Conservation (phyloP, 768 basidiomycete species). For the Pilatotrama ljubarskyi region DNA sequence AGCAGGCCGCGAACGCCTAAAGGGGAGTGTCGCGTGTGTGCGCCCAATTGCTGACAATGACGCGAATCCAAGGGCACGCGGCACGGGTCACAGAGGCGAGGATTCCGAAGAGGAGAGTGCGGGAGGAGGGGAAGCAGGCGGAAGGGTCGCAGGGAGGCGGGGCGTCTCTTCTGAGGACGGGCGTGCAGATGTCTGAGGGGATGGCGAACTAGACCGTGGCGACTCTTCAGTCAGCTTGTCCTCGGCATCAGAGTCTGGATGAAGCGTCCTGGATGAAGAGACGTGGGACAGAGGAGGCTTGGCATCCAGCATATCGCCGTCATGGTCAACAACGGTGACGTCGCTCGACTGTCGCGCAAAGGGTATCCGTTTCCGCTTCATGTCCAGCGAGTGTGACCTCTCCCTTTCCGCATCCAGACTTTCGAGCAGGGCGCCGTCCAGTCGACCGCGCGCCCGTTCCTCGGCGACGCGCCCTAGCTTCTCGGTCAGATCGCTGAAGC, state of each 20-base stretch:
- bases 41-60: background rate
- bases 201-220: background rate
- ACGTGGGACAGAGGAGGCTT: background rate
- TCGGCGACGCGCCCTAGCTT: background rate
- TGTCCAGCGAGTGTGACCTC: conserved; percentile 6
- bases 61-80: background rate
- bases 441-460: background rate
- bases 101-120: background rate
- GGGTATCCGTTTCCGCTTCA: background rate
- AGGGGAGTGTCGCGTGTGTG: conserved; percentile 12
- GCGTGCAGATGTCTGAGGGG: background rate
- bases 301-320: background rate
- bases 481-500: background rate
- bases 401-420: background rate
- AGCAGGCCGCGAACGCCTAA: conserved; percentile 1
- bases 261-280: background rate
- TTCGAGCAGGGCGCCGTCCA: background rate
- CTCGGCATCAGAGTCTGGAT: background rate
- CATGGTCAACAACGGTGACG: background rate
- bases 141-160: background rate
- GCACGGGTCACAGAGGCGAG: background rate
- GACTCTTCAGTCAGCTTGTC: background rate
- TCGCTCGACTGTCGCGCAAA: background rate
- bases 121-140: background rate
- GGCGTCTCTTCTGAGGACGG: background rate